A percentile compares a stretch with the other conserved stretches of the same genome.
Evolutionary conservation across 139 green algal genomes (phyloP).

Genomic region (Chlorella sp.): DNA sequence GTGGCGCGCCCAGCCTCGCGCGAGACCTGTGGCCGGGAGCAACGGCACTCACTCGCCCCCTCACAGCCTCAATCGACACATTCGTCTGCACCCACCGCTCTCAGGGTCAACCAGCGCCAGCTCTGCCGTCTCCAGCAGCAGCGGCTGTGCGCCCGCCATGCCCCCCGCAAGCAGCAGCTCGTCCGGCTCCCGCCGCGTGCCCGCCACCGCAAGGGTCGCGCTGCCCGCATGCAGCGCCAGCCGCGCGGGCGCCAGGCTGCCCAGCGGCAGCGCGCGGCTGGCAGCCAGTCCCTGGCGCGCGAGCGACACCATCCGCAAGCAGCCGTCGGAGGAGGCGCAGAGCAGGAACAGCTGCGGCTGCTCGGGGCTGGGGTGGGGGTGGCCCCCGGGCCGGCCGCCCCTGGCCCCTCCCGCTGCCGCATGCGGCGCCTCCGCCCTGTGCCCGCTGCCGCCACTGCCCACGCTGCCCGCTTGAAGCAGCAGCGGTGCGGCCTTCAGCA

Average conservation of each 20-base stretch:
- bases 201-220: slow-evolving; percentile 3
- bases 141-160: not conserved
- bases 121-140: not conserved
- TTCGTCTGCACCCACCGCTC: not conserved
- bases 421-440: not conserved
- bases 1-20: not conserved
- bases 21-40: not conserved
- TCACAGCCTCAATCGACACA: too few species aligned
- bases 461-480: not conserved
- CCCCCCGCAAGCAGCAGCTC: not conserved
- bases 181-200: not conserved
- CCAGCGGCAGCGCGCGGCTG: slow-evolving; percentile 6
- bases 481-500: slow-evolving; percentile 4
- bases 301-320: slow-evolving; percentile 16
- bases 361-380: not conserved
- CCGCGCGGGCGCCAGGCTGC: slow-evolving; percentile 13
- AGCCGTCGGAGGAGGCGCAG: slow-evolving; percentile 11
- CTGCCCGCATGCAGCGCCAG: slow-evolving; percentile 2
- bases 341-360: slow-evolving; percentile 28
- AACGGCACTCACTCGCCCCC: not conserved
- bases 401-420: not conserved
- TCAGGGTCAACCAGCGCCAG: slow-evolving; percentile 2
- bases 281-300: not conserved
- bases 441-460: not conserved
- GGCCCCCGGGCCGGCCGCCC: not conserved